Percentiles rank a stretch among this genome's conserved stretches.
phyloP scores from a whole-genome alignment of 139 green algal genomes.

The Tetraselmis striata region DNA sequence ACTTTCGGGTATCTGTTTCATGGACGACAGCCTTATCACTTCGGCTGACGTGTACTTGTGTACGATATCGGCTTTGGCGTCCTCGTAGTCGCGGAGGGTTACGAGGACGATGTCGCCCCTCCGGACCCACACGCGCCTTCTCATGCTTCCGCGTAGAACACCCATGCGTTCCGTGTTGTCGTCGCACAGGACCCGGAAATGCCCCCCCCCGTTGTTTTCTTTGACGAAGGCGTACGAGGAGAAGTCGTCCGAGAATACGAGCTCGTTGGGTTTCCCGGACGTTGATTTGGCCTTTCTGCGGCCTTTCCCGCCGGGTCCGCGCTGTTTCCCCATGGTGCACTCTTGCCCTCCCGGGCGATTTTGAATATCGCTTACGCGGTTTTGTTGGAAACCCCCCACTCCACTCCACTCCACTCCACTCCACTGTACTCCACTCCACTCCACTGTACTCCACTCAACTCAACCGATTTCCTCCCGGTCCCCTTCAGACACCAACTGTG shows the following conservation, averaged over 20 bases:
- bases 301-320: too few species aligned
- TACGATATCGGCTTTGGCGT: not conserved
- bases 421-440: too few species aligned
- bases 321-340: too few species aligned
- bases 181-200: not conserved
- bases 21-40: not conserved
- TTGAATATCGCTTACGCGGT: too few species aligned
- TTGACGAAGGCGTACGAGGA: not conserved
- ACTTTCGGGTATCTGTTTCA: not conserved
- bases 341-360: too few species aligned
- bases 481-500: too few species aligned
- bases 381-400: too few species aligned
- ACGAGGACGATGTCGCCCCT: not conserved
- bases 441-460: too few species aligned
- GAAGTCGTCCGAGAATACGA: not conserved
- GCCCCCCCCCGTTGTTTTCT: not conserved
- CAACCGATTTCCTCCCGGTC: too few species aligned
- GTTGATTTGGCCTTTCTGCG: too few species aligned
- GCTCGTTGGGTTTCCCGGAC: too few species aligned
- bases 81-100: not conserved
- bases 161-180: not conserved
- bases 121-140: not conserved
- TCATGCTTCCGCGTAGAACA: not conserved
- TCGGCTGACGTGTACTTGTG: not conserved
- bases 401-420: too few species aligned